Base-by-base conservation (phyloP, 78 protist species). In the Dictyostelium capitatum region DNA sequence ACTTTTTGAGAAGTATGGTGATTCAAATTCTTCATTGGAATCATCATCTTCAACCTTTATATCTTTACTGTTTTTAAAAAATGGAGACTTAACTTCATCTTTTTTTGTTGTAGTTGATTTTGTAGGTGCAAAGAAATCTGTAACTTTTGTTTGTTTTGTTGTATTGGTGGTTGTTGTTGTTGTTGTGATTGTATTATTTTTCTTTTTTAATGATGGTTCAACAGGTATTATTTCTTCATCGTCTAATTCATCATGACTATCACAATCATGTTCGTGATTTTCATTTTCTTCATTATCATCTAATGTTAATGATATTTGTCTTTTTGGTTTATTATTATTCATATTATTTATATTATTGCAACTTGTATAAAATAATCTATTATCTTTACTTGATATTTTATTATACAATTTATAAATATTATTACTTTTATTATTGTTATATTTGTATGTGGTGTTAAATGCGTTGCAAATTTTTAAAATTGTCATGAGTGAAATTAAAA, bases 181-280 rank as follows among this genome's bases (percentile, higher is more conserved):
- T 37, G 43, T 37, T 37, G 43, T 37, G 2, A 2, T 37, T 37
- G 43, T 37, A 37, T 37, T 37, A 17, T 73, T 32, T 74, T n/a
- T 6, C n/a, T 74, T 46, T 46, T 74, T 74, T 74, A 15, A 41
- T n/a, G 17, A 23, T 19, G 51, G 41, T 3, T 8, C 6, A 11
- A 41, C 57, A 1, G 46, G 25, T 17, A 46, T n/a, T n/a, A 46
- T 46, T 19, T 46, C 56, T 46, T 74, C 80, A 74, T 37, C 14
- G n/a, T 77, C 82, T 50, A 46, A 14, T 77, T 77, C 82, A 23
- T 51, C 30, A 77, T 46, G 30, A 53, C 82, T 77, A 77, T 77
- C 82, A 77, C 82, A 77, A 6, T 75, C 82, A 51, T 75, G 41
- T 77, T 53, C 69, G 50, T 75, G 19, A 1, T 12, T 4, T 6